These are phyloP conservation scores for Malus sieversii DNA, from an alignment of 306 rosid genomes.

Conservation along the genomic window DNA sequence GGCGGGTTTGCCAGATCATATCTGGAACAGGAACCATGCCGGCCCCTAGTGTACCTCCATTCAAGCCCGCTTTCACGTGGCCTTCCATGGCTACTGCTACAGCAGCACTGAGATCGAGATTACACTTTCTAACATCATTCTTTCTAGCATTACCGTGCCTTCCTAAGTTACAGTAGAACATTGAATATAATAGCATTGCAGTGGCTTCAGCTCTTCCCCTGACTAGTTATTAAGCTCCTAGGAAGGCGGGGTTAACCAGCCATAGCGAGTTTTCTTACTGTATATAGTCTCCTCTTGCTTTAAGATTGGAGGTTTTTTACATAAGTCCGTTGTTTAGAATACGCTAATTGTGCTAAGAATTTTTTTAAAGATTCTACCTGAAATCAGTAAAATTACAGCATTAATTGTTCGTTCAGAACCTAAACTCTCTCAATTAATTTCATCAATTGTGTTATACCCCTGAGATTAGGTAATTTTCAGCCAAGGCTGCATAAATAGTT, in stretches of 20 bases:
- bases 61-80: conserved; percentile 45
- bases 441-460: neutral
- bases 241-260: neutral
- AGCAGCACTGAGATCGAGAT: conserved; percentile 12
- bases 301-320: neutral
- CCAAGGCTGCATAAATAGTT: neutral
- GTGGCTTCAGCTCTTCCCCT: neutral
- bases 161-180: neutral
- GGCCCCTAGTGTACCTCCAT: conserved; percentile 31
- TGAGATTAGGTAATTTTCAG: neutral
- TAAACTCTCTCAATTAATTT: neutral
- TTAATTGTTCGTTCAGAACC: neutral
- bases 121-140: conserved; percentile 5
- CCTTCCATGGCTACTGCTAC: conserved; percentile 17
- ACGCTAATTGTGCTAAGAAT: neutral
- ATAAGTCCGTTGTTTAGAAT: neutral
- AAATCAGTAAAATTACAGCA: neutral
- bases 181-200: neutral
- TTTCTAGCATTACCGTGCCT: conserved; percentile 8
- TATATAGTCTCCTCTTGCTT: neutral
- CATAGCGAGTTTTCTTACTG: neutral
- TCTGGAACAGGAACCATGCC: conserved; percentile 30
- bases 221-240: neutral
- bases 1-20: conserved; percentile 37
- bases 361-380: neutral